A percentile compares a stretch with the other conserved stretches of the same genome.
Conservation (phyloP, 495 filamentous ascomycete genomes). For the Neurospora sp. region DNA sequence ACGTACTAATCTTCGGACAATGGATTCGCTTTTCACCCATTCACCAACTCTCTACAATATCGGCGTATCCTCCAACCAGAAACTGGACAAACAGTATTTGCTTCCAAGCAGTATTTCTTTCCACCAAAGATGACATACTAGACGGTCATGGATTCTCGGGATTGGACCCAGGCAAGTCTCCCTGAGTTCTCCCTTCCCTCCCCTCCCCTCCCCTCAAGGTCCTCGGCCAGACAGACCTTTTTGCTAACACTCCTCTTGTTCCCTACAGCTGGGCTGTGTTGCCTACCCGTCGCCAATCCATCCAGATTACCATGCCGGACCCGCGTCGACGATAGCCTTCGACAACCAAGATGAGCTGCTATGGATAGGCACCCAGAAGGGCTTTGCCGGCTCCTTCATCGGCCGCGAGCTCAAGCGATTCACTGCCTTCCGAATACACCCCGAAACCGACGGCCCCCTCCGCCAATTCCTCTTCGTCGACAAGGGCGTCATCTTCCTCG, state of each 20-base stretch:
- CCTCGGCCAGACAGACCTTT: background rate
- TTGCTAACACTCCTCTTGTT: background rate
- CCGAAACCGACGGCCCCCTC: constrained; percentile 55
- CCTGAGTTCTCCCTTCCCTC: background rate
- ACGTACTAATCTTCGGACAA: background rate
- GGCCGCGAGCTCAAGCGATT: constrained; percentile 62
- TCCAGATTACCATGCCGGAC: constrained; percentile 48
- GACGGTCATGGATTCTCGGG: background rate
- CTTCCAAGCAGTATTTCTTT: background rate
- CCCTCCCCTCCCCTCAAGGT: background rate
- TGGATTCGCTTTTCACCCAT: background rate
- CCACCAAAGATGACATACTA: background rate
- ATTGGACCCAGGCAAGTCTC: background rate
- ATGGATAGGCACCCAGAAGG: constrained; percentile 78
- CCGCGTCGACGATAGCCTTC: constrained; percentile 67
- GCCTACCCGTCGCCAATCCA: constrained; percentile 55
- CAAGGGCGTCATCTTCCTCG: constrained; percentile 71
- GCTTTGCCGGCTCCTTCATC: constrained; percentile 77
- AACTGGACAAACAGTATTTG: background rate
- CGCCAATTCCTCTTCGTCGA: constrained; percentile 80
- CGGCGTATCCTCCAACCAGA: background rate
- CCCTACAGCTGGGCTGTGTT: constrained; percentile 56
- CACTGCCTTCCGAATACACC: constrained; percentile 64
- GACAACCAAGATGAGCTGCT: constrained; percentile 80
- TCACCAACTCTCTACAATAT: background rate